Percentiles rank a stretch among this genome's conserved stretches.
These are phyloP conservation scores for Pezicula neosporulosa DNA, from an alignment of 2,329 filamentous ascomycete genomes.

Conservation along the genomic window DNA sequence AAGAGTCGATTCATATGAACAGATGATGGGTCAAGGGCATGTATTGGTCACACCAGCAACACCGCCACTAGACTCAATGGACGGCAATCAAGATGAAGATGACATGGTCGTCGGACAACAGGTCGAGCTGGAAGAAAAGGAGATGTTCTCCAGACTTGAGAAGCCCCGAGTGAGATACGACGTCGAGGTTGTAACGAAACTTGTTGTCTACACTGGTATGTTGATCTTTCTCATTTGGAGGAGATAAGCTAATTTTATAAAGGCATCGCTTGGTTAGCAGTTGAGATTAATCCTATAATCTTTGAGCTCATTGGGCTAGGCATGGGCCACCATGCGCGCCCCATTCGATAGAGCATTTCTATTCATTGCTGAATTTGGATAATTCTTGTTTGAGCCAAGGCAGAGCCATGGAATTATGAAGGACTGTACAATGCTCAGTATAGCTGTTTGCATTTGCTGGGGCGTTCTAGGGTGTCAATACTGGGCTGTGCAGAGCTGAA, in stretches of 20 bases:
- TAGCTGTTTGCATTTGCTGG: not conserved
- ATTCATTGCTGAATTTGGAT: constrained; percentile 1
- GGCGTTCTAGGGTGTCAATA: not conserved
- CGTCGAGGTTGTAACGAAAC: constrained; percentile 96
- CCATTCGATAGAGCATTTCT: not conserved
- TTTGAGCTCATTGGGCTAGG: constrained; percentile 39
- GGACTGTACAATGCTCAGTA: not conserved
- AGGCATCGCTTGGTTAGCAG: constrained; percentile 78
- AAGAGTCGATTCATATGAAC: constrained; percentile 62
- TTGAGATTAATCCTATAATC: constrained; percentile 39
- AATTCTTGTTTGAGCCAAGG: not conserved
- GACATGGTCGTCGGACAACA: constrained; percentile 39
- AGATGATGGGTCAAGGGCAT: constrained; percentile 68
- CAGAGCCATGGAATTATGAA: not conserved
- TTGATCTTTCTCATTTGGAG: constrained; percentile 11
- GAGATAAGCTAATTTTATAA: constrained; percentile 6
- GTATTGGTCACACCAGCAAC: constrained; percentile 32
- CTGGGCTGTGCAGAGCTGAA: not conserved
- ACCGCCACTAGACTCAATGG: constrained; percentile 27
- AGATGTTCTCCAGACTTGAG: constrained; percentile 81
- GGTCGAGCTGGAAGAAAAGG: constrained; percentile 57
- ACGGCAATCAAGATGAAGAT: constrained; percentile 32
- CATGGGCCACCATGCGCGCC: constrained; percentile 17
- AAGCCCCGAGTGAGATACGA: constrained; percentile 91
- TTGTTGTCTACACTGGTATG: constrained; percentile 90